Conservation (phyloP, 2,329 filamentous ascomycete species). For the Colletotrichum somersetense region DNA sequence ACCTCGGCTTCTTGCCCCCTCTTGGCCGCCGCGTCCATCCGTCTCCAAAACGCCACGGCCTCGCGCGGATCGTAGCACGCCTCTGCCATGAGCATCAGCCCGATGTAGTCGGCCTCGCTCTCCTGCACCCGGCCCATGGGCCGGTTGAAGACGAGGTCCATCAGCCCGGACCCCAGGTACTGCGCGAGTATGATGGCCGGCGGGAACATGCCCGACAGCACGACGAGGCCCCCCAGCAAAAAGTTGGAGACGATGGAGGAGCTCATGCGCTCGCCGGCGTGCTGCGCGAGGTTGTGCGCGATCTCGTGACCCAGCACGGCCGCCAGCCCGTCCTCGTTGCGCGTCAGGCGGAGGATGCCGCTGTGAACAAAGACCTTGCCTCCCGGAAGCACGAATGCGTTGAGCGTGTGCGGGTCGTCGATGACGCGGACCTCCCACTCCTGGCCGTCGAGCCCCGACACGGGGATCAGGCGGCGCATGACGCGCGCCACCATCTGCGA, state of each 20-base stretch:
- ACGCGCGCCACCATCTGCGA: conserved; percentile 71
- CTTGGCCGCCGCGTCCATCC: conserved; percentile 69
- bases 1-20: conserved; percentile 56
- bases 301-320: conserved; percentile 85
- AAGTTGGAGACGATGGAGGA: conserved; percentile 65
- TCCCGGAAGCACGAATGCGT: conserved; percentile 83
- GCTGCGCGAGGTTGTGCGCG: conserved; percentile 79
- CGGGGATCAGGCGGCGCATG: conserved; percentile 74
- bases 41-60: conserved; percentile 74
- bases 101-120: conserved; percentile 84
- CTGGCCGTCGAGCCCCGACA: conserved; percentile 69
- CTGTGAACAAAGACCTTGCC: conserved; percentile 86
- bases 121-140: conserved; percentile 80
- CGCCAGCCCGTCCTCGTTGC: conserved; percentile 77
- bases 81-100: conserved; percentile 85
- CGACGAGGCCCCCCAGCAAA: conserved; percentile 62
- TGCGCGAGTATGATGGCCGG: conserved; percentile 58
- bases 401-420: conserved; percentile 71
- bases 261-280: conserved; percentile 74
- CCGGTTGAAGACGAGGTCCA: conserved; percentile 74
- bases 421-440: conserved; percentile 83
- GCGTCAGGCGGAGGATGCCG: conserved; percentile 77
- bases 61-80: conserved; percentile 80
- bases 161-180: conserved; percentile 59
- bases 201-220: conserved; percentile 60